phyloP scores from a whole-genome alignment of 2,329 filamentous ascomycete species.

The Stachybotrys chartarum region DNA sequence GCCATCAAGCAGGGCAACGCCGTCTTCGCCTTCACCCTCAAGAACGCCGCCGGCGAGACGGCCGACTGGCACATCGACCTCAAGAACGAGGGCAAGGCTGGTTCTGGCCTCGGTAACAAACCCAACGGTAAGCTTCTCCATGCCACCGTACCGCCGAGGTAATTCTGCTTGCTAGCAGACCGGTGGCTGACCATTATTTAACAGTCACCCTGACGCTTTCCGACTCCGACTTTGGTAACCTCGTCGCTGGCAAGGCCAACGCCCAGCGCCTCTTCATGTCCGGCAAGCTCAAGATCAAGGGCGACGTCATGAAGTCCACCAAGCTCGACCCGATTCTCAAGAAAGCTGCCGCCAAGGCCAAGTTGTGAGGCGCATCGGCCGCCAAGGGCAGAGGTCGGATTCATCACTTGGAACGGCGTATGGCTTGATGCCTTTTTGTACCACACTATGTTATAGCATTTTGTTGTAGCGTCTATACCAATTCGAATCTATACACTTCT shows the following conservation, averaged over 20 bases:
- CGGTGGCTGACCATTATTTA: not conserved
- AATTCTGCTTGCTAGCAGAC: not conserved
- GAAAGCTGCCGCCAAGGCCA: slow-evolving; percentile 78
- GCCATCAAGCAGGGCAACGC: slow-evolving; percentile 85
- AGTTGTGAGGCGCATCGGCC: slow-evolving; percentile 51
- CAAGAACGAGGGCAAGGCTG: slow-evolving; percentile 80
- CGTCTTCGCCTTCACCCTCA: slow-evolving; percentile 86
- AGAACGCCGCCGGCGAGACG: slow-evolving; percentile 74
- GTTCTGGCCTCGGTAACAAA: slow-evolving; percentile 71
- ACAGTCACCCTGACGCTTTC: slow-evolving; percentile 78
- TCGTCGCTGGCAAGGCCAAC: slow-evolving; percentile 83
- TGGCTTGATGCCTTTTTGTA: not conserved
- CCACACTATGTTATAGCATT: not conserved
- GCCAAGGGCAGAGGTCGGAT: not conserved
- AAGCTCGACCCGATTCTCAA: slow-evolving; percentile 91
- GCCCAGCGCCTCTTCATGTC: slow-evolving; percentile 95
- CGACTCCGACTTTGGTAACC: slow-evolving; percentile 78
- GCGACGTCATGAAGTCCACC: slow-evolving; percentile 97
- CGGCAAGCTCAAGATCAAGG: slow-evolving; percentile 98
- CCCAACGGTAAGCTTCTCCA: slow-evolving; percentile 59
- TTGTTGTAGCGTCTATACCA: not conserved
- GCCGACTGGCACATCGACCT: slow-evolving; percentile 94
- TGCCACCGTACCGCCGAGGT: not conserved
- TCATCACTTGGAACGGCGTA: not conserved
- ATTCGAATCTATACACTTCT: not conserved